phyloP scores from a whole-genome alignment of 2,329 filamentous ascomycete genomes.

The Aureobasidium uvarum region DNA sequence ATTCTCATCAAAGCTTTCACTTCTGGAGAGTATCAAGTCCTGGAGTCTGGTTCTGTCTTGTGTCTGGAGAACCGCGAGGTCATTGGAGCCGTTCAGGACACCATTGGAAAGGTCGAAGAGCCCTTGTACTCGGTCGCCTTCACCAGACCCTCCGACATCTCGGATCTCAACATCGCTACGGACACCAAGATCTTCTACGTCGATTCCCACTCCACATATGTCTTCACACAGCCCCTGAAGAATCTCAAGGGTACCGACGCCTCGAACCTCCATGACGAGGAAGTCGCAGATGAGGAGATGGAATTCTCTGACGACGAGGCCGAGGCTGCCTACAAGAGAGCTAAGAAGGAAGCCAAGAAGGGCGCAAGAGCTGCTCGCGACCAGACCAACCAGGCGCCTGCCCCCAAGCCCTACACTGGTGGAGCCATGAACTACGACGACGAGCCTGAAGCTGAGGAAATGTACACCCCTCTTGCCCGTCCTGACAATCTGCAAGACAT shows the following conservation, averaged over 20 bases:
- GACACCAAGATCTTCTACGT: constrained; percentile 78
- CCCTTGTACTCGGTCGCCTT: constrained; percentile 85
- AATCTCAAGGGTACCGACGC: constrained; percentile 85
- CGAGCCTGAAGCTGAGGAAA: constrained; percentile 45
- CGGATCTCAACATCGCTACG: constrained; percentile 62
- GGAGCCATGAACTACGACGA: constrained; percentile 45
- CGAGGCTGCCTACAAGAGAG: constrained; percentile 58
- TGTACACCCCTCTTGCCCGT: constrained; percentile 50
- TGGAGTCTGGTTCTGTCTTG: constrained; percentile 80
- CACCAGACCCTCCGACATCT: constrained; percentile 64
- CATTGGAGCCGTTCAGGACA: constrained; percentile 78
- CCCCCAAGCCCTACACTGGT: constrained; percentile 27
- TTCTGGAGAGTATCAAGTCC: constrained; percentile 77
- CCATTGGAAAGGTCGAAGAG: constrained; percentile 78
- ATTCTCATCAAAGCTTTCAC: constrained; percentile 75
- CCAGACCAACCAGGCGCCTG: constrained; percentile 10
- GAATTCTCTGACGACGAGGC: constrained; percentile 98
- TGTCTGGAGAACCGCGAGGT: constrained; percentile 73
- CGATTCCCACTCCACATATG: constrained; percentile 71
- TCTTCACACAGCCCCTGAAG: constrained; percentile 81
- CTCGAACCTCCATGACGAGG: constrained; percentile 92
- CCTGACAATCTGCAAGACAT: constrained; percentile 49
- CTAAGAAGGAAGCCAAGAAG: constrained; percentile 39
- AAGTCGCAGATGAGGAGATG: constrained; percentile 77
- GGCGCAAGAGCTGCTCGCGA: constrained; percentile 30